Percentiles rank a stretch among this genome's conserved stretches.
phyloP scores from a whole-genome alignment of 2,329 filamentous ascomycete genomes.

The Beauveria pseudobassiana region DNA sequence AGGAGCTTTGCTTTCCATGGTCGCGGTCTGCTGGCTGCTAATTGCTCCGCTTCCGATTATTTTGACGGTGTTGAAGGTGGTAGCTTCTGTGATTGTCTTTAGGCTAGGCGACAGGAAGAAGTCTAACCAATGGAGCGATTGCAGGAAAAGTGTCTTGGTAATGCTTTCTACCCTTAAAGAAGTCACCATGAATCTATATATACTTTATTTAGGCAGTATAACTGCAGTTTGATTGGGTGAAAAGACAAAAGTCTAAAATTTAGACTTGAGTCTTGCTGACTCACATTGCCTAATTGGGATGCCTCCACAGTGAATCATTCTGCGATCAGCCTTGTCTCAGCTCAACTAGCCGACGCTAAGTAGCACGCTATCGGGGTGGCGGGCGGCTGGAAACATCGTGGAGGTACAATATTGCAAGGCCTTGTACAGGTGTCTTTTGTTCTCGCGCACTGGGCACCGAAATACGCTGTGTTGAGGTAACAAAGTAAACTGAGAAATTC shows the following conservation, averaged over 20 bases:
- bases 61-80: neutral
- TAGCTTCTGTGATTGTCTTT: neutral
- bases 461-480: no score
- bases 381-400: neutral
- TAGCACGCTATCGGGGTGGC: neutral
- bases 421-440: neutral
- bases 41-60: neutral
- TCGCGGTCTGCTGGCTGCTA: neutral
- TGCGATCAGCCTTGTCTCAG: neutral
- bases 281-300: conserved; percentile 9
- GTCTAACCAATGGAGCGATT: no score
- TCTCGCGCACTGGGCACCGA: no score
- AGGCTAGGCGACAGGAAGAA: neutral
- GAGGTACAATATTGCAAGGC: no score
- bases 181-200: neutral
- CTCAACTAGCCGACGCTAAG: neutral
- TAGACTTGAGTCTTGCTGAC: neutral
- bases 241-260: neutral
- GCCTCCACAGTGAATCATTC: conserved; percentile 7
- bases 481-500: no score
- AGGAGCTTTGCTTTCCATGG: conserved; percentile 14
- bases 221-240: neutral
- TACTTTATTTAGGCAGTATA: neutral
- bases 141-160: no score
- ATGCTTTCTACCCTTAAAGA: neutral